Evolutionary conservation across 148 eudicot genomes (phyloP).

Genomic region (Chenopodium suecicum): DNA sequence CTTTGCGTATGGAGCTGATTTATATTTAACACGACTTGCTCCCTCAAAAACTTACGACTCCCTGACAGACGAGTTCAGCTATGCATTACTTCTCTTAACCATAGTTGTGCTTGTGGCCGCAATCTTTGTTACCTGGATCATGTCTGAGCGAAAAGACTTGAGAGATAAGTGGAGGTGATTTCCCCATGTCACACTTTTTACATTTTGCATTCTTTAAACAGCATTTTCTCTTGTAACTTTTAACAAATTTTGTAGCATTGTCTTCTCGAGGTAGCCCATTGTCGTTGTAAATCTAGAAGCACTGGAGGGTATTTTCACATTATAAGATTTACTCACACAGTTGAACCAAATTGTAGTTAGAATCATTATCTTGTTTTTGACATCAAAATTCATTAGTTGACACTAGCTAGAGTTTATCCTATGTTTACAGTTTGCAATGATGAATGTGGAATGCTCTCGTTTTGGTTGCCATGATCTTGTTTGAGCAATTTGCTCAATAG

Average conservation of each 20-base stretch:
- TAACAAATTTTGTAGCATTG: slow-evolving; percentile 36
- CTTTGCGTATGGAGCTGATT: slow-evolving; percentile 80
- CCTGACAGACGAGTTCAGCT: slow-evolving; percentile 94
- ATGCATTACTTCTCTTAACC: slow-evolving; percentile 84
- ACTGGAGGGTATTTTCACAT: slow-evolving; percentile 10
- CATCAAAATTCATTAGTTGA: slow-evolving; percentile 3
- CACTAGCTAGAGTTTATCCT: neutral
- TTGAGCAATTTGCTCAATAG: neutral
- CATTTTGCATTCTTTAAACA: slow-evolving; percentile 13
- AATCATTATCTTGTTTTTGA: neutral
- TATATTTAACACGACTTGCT: slow-evolving; percentile 81
- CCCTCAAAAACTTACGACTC: slow-evolving; percentile 94
- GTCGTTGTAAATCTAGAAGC: slow-evolving; percentile 31
- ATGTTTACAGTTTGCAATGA: neutral
- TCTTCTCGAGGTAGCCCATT: slow-evolving; percentile 17
- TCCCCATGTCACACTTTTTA: neutral
- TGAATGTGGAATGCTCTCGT: neutral
- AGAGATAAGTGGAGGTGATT: slow-evolving; percentile 94
- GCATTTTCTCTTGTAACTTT: slow-evolving; percentile 26
- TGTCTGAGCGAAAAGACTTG: slow-evolving; percentile 87
- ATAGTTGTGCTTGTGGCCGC: slow-evolving; percentile 77
- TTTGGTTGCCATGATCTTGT: neutral
- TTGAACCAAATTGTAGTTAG: slow-evolving; percentile 13
- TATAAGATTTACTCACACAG: slow-evolving; percentile 4
- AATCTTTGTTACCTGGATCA: slow-evolving; percentile 85